Conservation (phyloP, 2,329 filamentous ascomycete species). For the Ophiocordyceps robertsii region DNA sequence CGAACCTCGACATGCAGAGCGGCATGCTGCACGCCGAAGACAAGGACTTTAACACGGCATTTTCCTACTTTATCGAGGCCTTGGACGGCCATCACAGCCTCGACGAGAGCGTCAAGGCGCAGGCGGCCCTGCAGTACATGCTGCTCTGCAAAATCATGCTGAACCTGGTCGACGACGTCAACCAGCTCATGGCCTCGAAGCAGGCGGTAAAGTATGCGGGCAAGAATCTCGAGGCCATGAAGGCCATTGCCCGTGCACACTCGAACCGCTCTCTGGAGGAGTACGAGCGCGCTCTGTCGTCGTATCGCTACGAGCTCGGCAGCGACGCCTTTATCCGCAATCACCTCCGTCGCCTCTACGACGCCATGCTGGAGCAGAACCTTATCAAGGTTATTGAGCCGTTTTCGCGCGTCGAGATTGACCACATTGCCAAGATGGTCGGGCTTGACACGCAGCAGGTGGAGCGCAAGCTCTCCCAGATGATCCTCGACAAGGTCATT, state of each 20-base stretch:
- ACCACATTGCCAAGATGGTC: slow-evolving; percentile 95
- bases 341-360: slow-evolving; percentile 88
- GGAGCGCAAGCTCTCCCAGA: slow-evolving; percentile 95
- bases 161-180: slow-evolving; percentile 92
- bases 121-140: slow-evolving; percentile 98
- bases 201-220: slow-evolving; percentile 94
- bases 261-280: slow-evolving; percentile 91
- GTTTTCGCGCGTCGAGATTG: slow-evolving; percentile 92
- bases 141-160: slow-evolving; percentile 99
- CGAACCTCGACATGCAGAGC: slow-evolving; percentile 96
- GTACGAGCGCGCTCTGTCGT: slow-evolving; percentile 83
- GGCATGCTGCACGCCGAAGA: slow-evolving; percentile 98
- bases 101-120: slow-evolving; percentile 79
- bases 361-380: slow-evolving; percentile 98
- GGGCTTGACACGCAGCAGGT: slow-evolving; percentile 92
- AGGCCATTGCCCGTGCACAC: slow-evolving; percentile 91
- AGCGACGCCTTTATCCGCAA: slow-evolving; percentile 94
- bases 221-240: slow-evolving; percentile 96
- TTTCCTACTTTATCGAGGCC: slow-evolving; percentile 98
- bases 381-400: slow-evolving; percentile 99
- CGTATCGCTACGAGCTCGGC: slow-evolving; percentile 87
- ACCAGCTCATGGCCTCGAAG: slow-evolving; percentile 87
- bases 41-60: slow-evolving; percentile 97
- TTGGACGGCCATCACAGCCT: slow-evolving; percentile 93
- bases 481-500: slow-evolving; percentile 99